Conservation (phyloP, 2,329 filamentous ascomycete species). For the Colletotrichum siamense region DNA sequence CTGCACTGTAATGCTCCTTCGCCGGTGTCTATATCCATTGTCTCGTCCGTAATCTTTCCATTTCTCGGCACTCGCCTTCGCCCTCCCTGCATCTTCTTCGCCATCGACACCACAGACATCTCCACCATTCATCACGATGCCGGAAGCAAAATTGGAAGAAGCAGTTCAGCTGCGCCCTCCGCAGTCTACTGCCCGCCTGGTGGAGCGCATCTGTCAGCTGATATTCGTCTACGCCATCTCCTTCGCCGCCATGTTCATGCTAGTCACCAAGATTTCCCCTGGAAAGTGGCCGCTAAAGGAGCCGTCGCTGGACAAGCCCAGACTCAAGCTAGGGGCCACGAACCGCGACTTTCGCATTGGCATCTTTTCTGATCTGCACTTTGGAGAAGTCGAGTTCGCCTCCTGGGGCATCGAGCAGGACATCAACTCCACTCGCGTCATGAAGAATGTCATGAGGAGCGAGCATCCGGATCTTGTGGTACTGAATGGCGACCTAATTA, state of each 20-base stretch:
- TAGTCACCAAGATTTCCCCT: conserved; percentile 21
- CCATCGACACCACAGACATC: not conserved
- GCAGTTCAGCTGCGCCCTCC: conserved; percentile 5
- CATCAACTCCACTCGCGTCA: conserved; percentile 48
- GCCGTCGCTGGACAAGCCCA: conserved; percentile 16
- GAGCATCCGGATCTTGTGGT: conserved; percentile 60
- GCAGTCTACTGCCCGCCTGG: conserved; percentile 2
- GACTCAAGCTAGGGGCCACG: not conserved
- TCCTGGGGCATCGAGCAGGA: conserved; percentile 47
- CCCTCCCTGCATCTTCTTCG: not conserved
- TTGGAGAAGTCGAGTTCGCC: conserved; percentile 50
- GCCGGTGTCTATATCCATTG: not conserved
- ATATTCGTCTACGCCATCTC: conserved; percentile 18
- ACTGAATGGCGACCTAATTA: conserved; percentile 68
- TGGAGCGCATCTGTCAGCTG: conserved; percentile 15
- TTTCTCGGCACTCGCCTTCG: not conserved
- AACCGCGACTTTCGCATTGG: conserved; percentile 27
- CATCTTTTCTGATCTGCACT: conserved; percentile 63
- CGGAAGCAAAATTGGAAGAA: conserved; percentile 3
- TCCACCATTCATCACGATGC: not conserved
- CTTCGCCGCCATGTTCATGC: conserved; percentile 21
- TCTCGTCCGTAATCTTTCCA: not conserved
- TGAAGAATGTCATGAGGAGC: conserved; percentile 50
- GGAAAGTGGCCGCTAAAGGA: conserved; percentile 18
- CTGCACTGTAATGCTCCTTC: not conserved